Conservation (phyloP, 192 early-diverging fungal genomes). For the Diversispora eburnea region DNA sequence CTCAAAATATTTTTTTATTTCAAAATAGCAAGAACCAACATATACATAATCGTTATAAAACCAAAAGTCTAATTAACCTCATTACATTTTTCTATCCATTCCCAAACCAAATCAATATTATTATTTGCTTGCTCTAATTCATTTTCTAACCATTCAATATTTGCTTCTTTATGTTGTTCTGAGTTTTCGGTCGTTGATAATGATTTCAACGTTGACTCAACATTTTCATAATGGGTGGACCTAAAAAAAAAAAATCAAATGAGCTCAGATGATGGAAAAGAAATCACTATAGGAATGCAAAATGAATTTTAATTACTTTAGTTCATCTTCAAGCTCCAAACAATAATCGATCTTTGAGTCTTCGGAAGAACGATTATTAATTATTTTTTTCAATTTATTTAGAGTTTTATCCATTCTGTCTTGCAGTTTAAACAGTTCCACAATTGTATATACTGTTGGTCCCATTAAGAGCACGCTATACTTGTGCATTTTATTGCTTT, state of each 20-base stretch:
- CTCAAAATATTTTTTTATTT: too few relatives aligned
- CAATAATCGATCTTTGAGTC: neutral
- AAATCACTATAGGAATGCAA: neutral
- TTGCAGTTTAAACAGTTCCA: neutral
- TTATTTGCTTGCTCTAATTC: neutral
- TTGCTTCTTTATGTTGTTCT: too few relatives aligned
- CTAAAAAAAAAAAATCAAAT: conserved; percentile 14
- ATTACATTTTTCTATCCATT: neutral
- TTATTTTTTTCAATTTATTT: conserved; percentile 6
- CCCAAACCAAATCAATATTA: neutral
- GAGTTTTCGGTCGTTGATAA: neutral
- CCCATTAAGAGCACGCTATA: neutral
- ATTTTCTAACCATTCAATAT: conserved; percentile 4
- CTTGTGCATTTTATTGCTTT: neutral
- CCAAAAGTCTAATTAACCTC: too few relatives aligned
- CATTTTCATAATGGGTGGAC: conserved; percentile 4
- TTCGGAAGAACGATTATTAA: neutral
- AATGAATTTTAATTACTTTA: conserved; percentile 4
- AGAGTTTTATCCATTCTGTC: neutral
- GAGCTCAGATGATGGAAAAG: neutral
- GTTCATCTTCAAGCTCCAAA: neutral
- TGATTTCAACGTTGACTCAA: conserved; percentile 1
- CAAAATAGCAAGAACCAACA: too few relatives aligned
- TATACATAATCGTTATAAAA: too few relatives aligned
- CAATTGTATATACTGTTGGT: too few relatives aligned